Conservation (phyloP, 2,329 filamentous ascomycete species). For the Pleomassaria siparia region DNA sequence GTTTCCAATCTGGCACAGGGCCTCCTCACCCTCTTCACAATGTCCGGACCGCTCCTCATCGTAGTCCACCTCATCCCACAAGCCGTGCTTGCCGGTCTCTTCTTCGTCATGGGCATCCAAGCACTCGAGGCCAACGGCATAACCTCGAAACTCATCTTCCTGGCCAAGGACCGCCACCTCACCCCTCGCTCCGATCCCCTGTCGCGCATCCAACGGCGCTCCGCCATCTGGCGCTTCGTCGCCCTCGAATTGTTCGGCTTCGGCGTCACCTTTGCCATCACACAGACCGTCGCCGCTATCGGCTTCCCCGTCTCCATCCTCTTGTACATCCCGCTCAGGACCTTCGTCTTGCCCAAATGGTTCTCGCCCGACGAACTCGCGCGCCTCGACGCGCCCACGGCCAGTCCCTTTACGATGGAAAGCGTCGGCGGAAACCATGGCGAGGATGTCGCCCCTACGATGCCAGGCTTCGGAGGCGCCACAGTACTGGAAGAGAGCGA, state of each 20-base stretch:
- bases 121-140: slow-evolving; percentile 57
- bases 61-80: slow-evolving; percentile 58
- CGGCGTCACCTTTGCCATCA: slow-evolving; percentile 58
- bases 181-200: slow-evolving; percentile 53
- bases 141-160: slow-evolving; percentile 53
- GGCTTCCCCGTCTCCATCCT: slow-evolving; percentile 62
- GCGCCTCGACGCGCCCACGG: slow-evolving; percentile 57
- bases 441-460: slow-evolving; percentile 13
- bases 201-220: slow-evolving; percentile 45
- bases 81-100: slow-evolving; percentile 58
- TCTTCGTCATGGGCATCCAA: slow-evolving; percentile 60
- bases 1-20: slow-evolving; percentile 59
- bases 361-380: slow-evolving; percentile 53
- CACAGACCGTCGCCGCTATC: slow-evolving; percentile 62
- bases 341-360: slow-evolving; percentile 52
- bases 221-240: slow-evolving; percentile 53
- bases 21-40: slow-evolving; percentile 56
- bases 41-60: slow-evolving; percentile 57
- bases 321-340: slow-evolving; percentile 57
- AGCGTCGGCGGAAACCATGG: slow-evolving; percentile 54
- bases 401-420: slow-evolving; percentile 55
- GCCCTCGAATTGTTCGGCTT: slow-evolving; percentile 55
- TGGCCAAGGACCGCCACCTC: slow-evolving; percentile 51
- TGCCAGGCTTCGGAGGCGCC: slow-evolving; percentile 3
- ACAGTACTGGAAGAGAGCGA: slow-evolving; percentile 23